Evolutionary conservation across 1,139 yeast species (phyloP).

Genomic region (Sporopachydermia cereana): DNA sequence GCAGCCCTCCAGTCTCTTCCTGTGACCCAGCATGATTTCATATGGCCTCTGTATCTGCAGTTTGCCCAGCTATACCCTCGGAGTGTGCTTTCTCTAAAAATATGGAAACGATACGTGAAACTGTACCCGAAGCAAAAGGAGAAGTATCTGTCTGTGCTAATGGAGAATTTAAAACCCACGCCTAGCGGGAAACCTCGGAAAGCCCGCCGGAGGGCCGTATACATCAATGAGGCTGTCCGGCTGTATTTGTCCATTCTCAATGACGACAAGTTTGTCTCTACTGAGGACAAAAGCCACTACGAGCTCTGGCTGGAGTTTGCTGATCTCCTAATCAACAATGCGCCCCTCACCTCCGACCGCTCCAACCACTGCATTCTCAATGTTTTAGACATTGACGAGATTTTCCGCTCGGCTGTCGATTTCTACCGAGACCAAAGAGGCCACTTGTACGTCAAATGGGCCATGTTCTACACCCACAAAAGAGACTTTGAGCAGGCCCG

Average conservation of each 20-base stretch:
- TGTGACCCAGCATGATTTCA: slow-evolving; percentile 36
- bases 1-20: slow-evolving; percentile 40
- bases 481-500: slow-evolving; percentile 33
- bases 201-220: slow-evolving; percentile 19
- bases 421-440: slow-evolving; percentile 55
- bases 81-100: slow-evolving; percentile 27
- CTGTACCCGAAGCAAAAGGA: slow-evolving; percentile 28
- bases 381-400: slow-evolving; percentile 22
- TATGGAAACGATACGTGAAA: slow-evolving; percentile 36
- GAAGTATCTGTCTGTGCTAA: slow-evolving; percentile 19
- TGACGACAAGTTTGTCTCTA: slow-evolving; percentile 24
- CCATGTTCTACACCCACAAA: slow-evolving; percentile 34
- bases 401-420: slow-evolving; percentile 28
- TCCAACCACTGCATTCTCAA: slow-evolving; percentile 12
- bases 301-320: slow-evolving; percentile 38
- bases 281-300: slow-evolving; percentile 28
- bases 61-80: slow-evolving; percentile 32
- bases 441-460: slow-evolving; percentile 36
- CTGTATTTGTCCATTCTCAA: slow-evolving; percentile 23
- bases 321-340: slow-evolving; percentile 29
- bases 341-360: slow-evolving; percentile 12
- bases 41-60: slow-evolving; percentile 50
- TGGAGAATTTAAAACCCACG: slow-evolving; percentile 8
- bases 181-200: slow-evolving; percentile 9
- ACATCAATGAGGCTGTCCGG: slow-evolving; percentile 20